A percentile compares a stretch with the other conserved stretches of the same genome.
Evolutionary conservation across 306 rosid species (phyloP).

Genomic region (Alnus rubra): DNA sequence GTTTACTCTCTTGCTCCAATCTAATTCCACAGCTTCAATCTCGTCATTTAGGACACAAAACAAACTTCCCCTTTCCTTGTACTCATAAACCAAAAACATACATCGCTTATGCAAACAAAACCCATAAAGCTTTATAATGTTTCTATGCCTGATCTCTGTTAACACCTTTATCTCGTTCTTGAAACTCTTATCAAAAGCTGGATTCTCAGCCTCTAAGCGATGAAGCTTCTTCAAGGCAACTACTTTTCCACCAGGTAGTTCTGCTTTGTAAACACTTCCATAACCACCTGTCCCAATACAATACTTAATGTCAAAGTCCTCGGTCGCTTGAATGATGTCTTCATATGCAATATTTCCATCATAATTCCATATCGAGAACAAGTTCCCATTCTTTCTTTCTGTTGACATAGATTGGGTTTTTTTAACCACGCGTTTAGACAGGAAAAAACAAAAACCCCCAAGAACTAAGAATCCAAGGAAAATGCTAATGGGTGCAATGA

Average conservation of each 20-base stretch:
- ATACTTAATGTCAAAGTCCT: background rate
- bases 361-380: background rate
- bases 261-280: slow-evolving; percentile 15
- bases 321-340: background rate
- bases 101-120: slow-evolving; percentile 21
- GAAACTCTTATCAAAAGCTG: slow-evolving; percentile 10
- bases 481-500: background rate
- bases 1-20: slow-evolving; percentile 20
- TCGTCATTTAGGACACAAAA: background rate
- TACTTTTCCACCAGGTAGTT: background rate
- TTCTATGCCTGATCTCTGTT: background rate
- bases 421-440: background rate
- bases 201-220: background rate
- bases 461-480: background rate
- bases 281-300: slow-evolving; percentile 20
- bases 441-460: background rate
- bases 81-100: slow-evolving; percentile 31
- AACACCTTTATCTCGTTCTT: slow-evolving; percentile 19
- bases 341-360: background rate
- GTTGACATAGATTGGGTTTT: background rate
- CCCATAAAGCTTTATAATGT: slow-evolving; percentile 22
- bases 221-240: slow-evolving; percentile 36
- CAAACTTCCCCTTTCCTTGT: slow-evolving; percentile 25
- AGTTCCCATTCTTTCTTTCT: background rate
- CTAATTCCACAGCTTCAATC: slow-evolving; percentile 13